Evolutionary conservation across 164 flowering plant genomes (phyloP).

Genomic region (Aristolochia californica): DNA sequence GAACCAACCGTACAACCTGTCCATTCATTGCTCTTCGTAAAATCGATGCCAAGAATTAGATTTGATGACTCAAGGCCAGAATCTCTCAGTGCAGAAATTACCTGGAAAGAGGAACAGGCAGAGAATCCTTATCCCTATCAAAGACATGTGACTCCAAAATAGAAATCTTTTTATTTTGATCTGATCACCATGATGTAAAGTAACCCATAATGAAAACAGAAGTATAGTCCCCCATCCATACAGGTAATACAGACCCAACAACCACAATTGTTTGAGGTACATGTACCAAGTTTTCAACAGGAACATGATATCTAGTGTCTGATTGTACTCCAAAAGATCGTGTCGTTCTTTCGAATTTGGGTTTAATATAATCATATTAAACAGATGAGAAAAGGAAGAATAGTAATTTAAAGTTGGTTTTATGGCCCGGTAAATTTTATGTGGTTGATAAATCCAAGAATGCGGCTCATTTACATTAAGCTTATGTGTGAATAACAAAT

Average conservation of each 20-base stretch:
- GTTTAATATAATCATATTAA: too few species aligned
- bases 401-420: too few species aligned
- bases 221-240: too few species aligned
- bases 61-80: conserved; percentile 93
- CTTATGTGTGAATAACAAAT: neutral
- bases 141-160: neutral
- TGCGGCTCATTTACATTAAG: neutral
- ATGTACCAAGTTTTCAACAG: too few species aligned
- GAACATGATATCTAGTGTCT: too few species aligned
- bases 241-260: too few species aligned
- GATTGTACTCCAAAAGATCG: too few species aligned
- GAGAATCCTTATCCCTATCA: neutral
- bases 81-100: conserved; percentile 57
- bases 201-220: neutral
- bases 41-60: conserved; percentile 79
- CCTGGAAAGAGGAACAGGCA: conserved; percentile 26
- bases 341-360: too few species aligned
- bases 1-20: conserved; percentile 32
- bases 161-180: neutral
- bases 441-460: neutral
- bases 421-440: too few species aligned
- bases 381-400: too few species aligned
- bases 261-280: too few species aligned
- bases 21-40: conserved; percentile 97
- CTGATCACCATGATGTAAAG: neutral